Evolutionary conservation across 331 rosid genomes (phyloP), one percentile per base, ranked within the genome.

Genomic region (Arachis monticola): DNA sequence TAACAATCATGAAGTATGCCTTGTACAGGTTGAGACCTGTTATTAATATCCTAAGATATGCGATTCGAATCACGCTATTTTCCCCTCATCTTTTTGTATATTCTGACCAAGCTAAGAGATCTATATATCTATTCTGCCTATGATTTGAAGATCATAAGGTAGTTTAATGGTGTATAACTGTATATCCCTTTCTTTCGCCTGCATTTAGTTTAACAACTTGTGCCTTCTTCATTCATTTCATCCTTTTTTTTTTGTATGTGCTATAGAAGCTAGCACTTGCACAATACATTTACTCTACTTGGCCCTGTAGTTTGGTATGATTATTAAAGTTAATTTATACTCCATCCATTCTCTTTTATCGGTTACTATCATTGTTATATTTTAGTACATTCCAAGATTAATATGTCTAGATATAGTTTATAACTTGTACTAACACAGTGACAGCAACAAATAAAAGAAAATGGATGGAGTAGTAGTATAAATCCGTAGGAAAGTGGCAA

Each of bases 1-100:
- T 40, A 14, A 41, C 67, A 83, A 13, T 67, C 42, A 53, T 72
- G 46, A 68, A 68, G 17, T 42, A 42, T 72, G 31, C 30, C 50
- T 2, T 46, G 40, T 42, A 44, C 56, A 60, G 13, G 50, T 10
- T 31, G 61, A 47, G 57, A 61, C 27, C 27, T 22, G 27, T 68
- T 61, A 60, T 22, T 22, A 67, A 17, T 22, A 67, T 5, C 48
- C 5, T 71, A 73, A 70, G 27, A 22, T 22, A 22, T 22, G 27
- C 27, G 27, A 22, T 22, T 22, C 27, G 1, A 22, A 22, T 22
- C 27, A 0, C 27, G n/a, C 50, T 6, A 55, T 64, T 72, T 13
- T 11, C 42, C 13, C 60, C 4, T 40, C 60, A 9, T 12, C 27
- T 22, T 22, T 22, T 67, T 27, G 9, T 53, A 3, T 27, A 64